Evolutionary conservation across 2,329 filamentous ascomycete genomes (phyloP).

Genomic region (Dactylellina cionopaga): DNA sequence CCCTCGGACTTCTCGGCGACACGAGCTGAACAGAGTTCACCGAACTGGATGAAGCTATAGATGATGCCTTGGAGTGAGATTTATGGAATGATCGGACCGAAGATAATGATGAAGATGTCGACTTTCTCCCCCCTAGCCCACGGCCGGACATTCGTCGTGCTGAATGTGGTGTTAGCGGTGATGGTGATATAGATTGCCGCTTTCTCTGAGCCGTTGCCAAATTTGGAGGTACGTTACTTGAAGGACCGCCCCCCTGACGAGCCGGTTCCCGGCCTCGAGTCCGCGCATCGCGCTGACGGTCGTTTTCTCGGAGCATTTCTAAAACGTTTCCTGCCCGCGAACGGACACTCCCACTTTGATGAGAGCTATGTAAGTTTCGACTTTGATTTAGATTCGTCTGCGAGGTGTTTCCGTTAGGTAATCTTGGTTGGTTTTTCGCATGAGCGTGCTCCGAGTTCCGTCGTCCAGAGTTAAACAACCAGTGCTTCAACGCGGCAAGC

Average conservation of each 20-base stretch:
- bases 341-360: constrained; percentile 45
- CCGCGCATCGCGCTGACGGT: constrained; percentile 31
- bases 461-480: constrained; percentile 75
- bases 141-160: constrained; percentile 82
- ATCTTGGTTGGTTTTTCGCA: constrained; percentile 30
- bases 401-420: constrained; percentile 43
- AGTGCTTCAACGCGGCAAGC: constrained; percentile 74
- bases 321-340: constrained; percentile 39
- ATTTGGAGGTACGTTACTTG: constrained; percentile 24
- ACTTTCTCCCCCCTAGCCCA: constrained; percentile 89
- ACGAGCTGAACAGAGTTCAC: constrained; percentile 74
- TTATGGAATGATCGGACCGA: constrained; percentile 92
- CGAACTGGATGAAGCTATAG: constrained; percentile 77
- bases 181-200: constrained; percentile 84
- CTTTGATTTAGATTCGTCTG: constrained; percentile 40
- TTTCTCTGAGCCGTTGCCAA: constrained; percentile 64
- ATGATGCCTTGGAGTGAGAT: constrained; percentile 92
- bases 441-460: constrained; percentile 68
- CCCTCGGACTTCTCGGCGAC: constrained; percentile 78
- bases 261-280: constrained; percentile 29
- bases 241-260: constrained; percentile 25
- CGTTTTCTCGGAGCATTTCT: constrained; percentile 45
- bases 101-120: constrained; percentile 92
- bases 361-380: constrained; percentile 32
- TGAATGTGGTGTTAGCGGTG: constrained; percentile 86